phyloP scores from a whole-genome alignment of 176 grass and related monocot species.

The Eragrostis curvula region DNA sequence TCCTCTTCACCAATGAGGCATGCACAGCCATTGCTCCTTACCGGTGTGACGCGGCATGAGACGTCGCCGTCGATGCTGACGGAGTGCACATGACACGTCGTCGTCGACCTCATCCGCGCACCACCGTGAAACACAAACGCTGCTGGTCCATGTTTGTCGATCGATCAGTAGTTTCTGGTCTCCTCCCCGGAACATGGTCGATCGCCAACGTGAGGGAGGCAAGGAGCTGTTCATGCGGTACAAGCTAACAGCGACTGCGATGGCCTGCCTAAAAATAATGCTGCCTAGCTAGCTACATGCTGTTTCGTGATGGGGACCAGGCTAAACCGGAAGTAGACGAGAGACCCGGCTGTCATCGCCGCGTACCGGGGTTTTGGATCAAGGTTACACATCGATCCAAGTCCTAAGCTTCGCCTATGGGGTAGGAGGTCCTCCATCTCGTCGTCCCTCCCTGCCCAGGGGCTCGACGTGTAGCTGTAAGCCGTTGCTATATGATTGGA shows the following conservation, averaged over 20 bases:
- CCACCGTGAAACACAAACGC: neutral
- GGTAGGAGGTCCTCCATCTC: too few species aligned
- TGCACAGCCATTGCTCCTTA: neutral
- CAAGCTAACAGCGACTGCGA: conserved; percentile 15
- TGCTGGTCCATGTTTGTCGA: too few species aligned
- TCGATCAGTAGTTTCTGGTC: neutral
- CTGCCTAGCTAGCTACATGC: neutral
- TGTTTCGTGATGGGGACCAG: conserved; percentile 18
- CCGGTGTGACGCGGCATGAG: neutral
- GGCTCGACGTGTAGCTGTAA: neutral
- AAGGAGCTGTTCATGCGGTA: neutral
- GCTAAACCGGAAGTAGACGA: neutral
- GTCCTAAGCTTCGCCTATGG: neutral
- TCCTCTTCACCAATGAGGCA: conserved; percentile 2
- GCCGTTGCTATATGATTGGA: conserved; percentile 20
- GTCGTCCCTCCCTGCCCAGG: neutral
- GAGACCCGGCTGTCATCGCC: conserved; percentile 33
- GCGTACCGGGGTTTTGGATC: conserved; percentile 13
- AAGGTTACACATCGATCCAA: neutral
- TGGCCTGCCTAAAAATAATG: conserved; percentile 23
- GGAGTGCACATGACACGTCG: neutral
- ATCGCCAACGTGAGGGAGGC: neutral
- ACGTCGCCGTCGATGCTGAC: conserved; percentile 38
- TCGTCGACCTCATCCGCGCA: neutral
- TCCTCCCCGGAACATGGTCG: neutral